Percentiles rank a stretch among this genome's conserved stretches.
Evolutionary conservation across 2,329 filamentous ascomycete genomes (phyloP).

Genomic region (Aspergillus unguis): DNA sequence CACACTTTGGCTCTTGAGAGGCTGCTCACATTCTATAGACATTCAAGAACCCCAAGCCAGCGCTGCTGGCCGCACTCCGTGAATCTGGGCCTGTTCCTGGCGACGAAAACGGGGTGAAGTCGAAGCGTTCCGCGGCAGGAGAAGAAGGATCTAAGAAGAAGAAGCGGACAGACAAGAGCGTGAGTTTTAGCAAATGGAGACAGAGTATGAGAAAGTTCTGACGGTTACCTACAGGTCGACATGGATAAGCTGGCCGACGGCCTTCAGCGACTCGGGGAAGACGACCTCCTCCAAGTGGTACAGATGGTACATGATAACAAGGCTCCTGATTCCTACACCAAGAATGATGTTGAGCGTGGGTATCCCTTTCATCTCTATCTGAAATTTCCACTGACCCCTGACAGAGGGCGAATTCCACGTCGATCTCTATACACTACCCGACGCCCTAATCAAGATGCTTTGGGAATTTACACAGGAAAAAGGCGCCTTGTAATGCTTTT

Average conservation of each 20-base stretch:
- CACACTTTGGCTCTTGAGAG: not conserved
- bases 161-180: slow-evolving; percentile 62
- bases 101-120: slow-evolving; percentile 61
- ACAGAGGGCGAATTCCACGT: slow-evolving; percentile 95
- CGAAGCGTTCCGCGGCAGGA: slow-evolving; percentile 56
- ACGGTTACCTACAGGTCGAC: slow-evolving; percentile 55
- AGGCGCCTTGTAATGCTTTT: slow-evolving; percentile 32
- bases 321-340: slow-evolving; percentile 87
- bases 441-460: slow-evolving; percentile 82
- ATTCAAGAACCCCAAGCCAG: slow-evolving; percentile 90
- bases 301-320: slow-evolving; percentile 99
- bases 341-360: slow-evolving; percentile 94
- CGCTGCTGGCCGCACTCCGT: slow-evolving; percentile 72
- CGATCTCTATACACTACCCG: slow-evolving; percentile 95
- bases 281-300: slow-evolving; percentile 89
- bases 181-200: slow-evolving; percentile 26
- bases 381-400: slow-evolving; percentile 26
- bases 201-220: not conserved
- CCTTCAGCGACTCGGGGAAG: slow-evolving; percentile 82
- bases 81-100: slow-evolving; percentile 83
- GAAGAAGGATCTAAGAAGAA: slow-evolving; percentile 72
- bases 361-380: not conserved
- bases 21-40: slow-evolving; percentile 44
- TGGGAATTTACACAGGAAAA: slow-evolving; percentile 74
- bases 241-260: slow-evolving; percentile 97